Percentiles rank a stretch among this genome's conserved stretches.
These are phyloP conservation scores for Solanum hybrid DNA, from an alignment of 305 asterid species.

Conservation along the genomic window DNA sequence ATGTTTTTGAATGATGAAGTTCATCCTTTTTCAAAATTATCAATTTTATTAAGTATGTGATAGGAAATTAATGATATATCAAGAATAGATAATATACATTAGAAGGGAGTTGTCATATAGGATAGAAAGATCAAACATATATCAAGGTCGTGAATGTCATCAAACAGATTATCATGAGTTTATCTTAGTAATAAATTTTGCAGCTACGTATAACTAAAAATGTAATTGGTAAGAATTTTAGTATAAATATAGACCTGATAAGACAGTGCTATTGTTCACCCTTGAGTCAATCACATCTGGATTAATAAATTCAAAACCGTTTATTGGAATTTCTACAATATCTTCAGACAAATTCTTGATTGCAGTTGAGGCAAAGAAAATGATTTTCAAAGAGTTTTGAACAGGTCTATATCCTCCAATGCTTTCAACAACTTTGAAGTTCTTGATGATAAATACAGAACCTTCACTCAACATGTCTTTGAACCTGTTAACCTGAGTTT, in stretches of 20 bases:
- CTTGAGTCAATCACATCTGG: neutral
- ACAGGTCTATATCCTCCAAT: neutral
- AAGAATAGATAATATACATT: neutral
- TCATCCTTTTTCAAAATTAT: neutral
- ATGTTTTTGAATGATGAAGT: neutral
- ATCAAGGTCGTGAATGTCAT: neutral
- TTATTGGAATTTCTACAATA: neutral
- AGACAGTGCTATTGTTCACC: neutral
- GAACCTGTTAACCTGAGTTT: no score
- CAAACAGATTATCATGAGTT: neutral
- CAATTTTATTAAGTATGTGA: neutral
- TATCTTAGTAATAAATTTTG: neutral
- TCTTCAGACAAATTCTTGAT: no score
- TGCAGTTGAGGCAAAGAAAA: neutral
- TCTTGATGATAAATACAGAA: no score
- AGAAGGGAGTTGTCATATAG: neutral
- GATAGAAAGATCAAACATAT: neutral
- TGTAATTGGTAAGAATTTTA: neutral
- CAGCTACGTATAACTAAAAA: neutral
- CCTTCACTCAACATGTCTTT: no score
- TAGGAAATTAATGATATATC: neutral
- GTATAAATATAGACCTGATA: neutral
- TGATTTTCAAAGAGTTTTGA: neutral
- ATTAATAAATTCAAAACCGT: no score
- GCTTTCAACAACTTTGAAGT: neutral